These are phyloP conservation scores for Lentinus brumalis DNA, from an alignment of 768 basidiomycete species.

Conservation along the genomic window DNA sequence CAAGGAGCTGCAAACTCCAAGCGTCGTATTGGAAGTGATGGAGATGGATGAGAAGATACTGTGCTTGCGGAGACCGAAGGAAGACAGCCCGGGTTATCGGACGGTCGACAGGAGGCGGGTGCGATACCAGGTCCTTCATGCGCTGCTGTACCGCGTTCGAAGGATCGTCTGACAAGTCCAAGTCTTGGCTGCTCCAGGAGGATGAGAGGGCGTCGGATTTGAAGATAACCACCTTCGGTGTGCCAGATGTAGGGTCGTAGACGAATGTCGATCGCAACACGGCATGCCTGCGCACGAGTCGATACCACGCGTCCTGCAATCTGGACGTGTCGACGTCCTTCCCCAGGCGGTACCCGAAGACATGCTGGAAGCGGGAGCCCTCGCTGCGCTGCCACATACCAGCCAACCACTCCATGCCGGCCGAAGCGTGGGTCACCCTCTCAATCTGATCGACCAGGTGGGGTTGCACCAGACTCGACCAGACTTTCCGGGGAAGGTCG, in stretches of 20 bases:
- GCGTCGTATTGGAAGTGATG: slow-evolving; percentile 57
- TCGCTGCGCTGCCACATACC: slow-evolving; percentile 47
- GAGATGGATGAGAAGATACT: slow-evolving; percentile 36
- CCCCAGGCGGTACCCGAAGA: slow-evolving; percentile 43
- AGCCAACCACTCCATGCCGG: slow-evolving; percentile 40
- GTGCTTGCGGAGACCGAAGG: slow-evolving; percentile 12
- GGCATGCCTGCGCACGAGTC: slow-evolving; percentile 37
- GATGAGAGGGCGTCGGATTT: slow-evolving; percentile 16
- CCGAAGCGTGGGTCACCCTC: slow-evolving; percentile 25
- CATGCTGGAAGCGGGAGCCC: slow-evolving; percentile 45
- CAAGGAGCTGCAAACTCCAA: slow-evolving; percentile 44
- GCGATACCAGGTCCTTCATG: slow-evolving; percentile 28
- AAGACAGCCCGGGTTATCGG: slow-evolving; percentile 29
- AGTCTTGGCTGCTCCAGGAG: slow-evolving; percentile 6
- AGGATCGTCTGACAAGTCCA: slow-evolving; percentile 4
- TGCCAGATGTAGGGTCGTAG: slow-evolving; percentile 16
- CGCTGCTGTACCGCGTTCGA: slow-evolving; percentile 13
- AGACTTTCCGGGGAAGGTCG: slow-evolving; percentile 8
- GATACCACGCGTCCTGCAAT: slow-evolving; percentile 40
- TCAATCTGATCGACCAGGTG: slow-evolving; percentile 15
- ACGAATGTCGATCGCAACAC: slow-evolving; percentile 48
- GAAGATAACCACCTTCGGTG: slow-evolving; percentile 31
- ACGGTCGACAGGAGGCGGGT: slow-evolving; percentile 23
- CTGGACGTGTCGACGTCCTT: slow-evolving; percentile 30
- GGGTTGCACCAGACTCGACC: slow-evolving; percentile 2